Evolutionary conservation across 2,329 filamentous ascomycete species (phyloP).

Genomic region (Diaporthe sp.): DNA sequence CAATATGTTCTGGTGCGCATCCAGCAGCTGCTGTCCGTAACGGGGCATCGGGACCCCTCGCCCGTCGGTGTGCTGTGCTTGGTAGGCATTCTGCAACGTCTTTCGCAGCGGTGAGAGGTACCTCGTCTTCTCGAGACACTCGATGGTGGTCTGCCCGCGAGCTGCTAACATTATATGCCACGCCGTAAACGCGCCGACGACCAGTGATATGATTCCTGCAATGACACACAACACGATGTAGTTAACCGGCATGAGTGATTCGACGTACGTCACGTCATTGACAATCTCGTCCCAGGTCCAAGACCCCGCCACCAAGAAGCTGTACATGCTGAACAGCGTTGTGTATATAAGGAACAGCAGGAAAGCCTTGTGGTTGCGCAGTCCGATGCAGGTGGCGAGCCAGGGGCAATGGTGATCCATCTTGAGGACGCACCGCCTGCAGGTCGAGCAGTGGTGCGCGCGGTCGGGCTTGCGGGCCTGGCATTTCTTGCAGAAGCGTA

Average conservation of each 20-base stretch:
- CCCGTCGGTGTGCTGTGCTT: conserved; percentile 66
- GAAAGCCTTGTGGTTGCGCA: conserved; percentile 97
- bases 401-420: conserved; percentile 99
- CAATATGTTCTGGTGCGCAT: conserved; percentile 85
- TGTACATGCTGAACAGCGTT: conserved; percentile 85
- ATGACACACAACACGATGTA: conserved; percentile 90
- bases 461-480: conserved; percentile 95
- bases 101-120: conserved; percentile 87
- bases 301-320: conserved; percentile 80
- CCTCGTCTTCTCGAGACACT: conserved; percentile 94
- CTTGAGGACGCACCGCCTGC: conserved; percentile 93
- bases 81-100: conserved; percentile 75
- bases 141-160: conserved; percentile 91
- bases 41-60: conserved; percentile 66
- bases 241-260: conserved; percentile 88
- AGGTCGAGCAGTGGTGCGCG: conserved; percentile 96
- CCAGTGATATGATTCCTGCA: conserved; percentile 90
- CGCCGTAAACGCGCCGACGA: conserved; percentile 87
- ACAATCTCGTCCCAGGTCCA: conserved; percentile 92
- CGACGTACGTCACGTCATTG: conserved; percentile 77
- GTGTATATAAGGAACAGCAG: conserved; percentile 93
- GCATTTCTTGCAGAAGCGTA: conserved; percentile 97
- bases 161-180: conserved; percentile 91
- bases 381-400: conserved; percentile 94
- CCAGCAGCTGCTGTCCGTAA: conserved; percentile 80